A percentile compares a stretch with the other conserved stretches of the same genome.
These are phyloP conservation scores for Backusella macrospora DNA, from an alignment of 192 early-diverging fungal genomes.

Conservation along the genomic window DNA sequence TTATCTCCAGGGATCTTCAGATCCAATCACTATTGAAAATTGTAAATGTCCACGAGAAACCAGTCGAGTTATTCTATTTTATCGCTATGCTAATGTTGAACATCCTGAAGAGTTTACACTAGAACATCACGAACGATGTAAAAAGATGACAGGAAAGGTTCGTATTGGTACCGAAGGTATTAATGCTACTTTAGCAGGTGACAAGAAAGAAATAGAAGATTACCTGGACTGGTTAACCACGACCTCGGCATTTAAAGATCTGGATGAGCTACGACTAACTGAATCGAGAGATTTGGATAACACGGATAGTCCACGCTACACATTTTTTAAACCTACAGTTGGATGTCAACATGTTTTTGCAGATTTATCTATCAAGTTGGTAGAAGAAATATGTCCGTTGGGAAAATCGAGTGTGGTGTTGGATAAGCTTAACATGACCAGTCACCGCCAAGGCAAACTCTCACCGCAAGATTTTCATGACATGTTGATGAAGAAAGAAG, in stretches of 20 bases:
- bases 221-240: constrained; percentile 52
- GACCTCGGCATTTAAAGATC: constrained; percentile 13
- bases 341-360: constrained; percentile 70
- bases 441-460: constrained; percentile 44
- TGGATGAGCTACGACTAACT: not conserved
- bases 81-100: constrained; percentile 41
- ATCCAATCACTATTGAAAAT: constrained; percentile 43
- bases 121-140: constrained; percentile 39
- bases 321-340: constrained; percentile 66
- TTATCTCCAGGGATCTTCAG: constrained; percentile 33
- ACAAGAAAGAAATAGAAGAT: constrained; percentile 29
- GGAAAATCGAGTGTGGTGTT: constrained; percentile 45
- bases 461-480: constrained; percentile 57
- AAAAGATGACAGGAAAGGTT: constrained; percentile 51
- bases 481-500: constrained; percentile 38
- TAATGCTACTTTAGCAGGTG: constrained; percentile 69
- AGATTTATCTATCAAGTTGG: constrained; percentile 57
- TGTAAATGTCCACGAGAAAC: constrained; percentile 42
- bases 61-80: constrained; percentile 55
- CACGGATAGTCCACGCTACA: constrained; percentile 13
- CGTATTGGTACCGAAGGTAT: constrained; percentile 62
- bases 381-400: constrained; percentile 69
- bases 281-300: not conserved
- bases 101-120: constrained; percentile 44
- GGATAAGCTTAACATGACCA: constrained; percentile 17